These are phyloP conservation scores for Heracleum sosnowskyi DNA, from an alignment of 129 eudicot species.

Conservation along the genomic window DNA sequence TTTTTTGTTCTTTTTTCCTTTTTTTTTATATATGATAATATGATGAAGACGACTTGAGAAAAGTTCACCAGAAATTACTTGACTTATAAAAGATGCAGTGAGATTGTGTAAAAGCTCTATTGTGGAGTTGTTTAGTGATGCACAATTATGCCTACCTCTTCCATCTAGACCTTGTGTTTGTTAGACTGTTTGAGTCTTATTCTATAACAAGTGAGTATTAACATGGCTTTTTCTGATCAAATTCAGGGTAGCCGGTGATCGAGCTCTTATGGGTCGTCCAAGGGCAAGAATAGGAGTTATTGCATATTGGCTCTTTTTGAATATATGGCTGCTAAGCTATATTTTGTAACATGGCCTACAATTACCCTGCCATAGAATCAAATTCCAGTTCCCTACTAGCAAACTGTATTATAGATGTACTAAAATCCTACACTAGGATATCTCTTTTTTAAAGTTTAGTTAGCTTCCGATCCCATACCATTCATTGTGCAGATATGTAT, in stretches of 20 bases:
- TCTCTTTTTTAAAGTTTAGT: not conserved
- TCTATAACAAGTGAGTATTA: not conserved
- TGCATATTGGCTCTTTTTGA: constrained; percentile 78
- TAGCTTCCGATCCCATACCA: not conserved
- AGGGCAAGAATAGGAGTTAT: constrained; percentile 73
- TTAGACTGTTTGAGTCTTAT: not conserved
- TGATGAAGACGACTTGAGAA: not conserved
- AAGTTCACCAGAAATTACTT: not conserved
- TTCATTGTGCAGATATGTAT: constrained; percentile 19
- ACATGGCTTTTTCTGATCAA: not conserved
- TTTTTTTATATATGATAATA: not conserved
- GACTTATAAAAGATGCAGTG: not conserved
- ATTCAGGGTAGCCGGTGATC: constrained; percentile 80
- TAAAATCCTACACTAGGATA: not conserved
- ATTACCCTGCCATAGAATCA: not conserved
- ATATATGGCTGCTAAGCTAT: constrained; percentile 77
- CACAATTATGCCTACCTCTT: not conserved
- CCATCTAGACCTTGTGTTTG: not conserved
- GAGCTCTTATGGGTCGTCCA: constrained; percentile 84
- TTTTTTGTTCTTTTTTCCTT: not conserved
- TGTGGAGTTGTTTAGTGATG: not conserved
- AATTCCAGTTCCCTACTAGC: constrained; percentile 2
- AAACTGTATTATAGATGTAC: constrained; percentile 39
- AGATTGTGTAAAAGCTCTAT: not conserved
- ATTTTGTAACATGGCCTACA: constrained; percentile 43